Conservation (phyloP, 169 alveolate species). For the Plasmodium coatneyi region DNA sequence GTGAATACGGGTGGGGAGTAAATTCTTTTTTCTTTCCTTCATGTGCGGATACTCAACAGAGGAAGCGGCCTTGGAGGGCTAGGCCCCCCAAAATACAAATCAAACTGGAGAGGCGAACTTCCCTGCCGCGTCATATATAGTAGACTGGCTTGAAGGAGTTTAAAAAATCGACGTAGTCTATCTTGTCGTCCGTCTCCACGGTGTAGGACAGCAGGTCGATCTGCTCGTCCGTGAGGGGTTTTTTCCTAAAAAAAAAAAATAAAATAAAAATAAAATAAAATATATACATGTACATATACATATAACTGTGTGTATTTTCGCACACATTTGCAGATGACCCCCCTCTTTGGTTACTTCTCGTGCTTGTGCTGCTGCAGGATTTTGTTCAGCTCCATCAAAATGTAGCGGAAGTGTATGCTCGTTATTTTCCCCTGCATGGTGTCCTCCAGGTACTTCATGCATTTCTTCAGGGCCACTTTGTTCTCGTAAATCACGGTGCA, state of each 20-base stretch:
- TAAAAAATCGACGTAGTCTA: slow-evolving; percentile 78
- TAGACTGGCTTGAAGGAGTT: slow-evolving; percentile 80
- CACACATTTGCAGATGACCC: not conserved
- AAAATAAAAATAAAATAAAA: not conserved
- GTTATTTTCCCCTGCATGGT: slow-evolving; percentile 76
- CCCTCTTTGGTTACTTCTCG: not conserved
- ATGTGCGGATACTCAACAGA: not conserved
- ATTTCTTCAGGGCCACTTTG: slow-evolving; percentile 71
- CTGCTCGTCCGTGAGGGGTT: slow-evolving; percentile 83
- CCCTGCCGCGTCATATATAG: not conserved
- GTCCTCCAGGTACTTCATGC: slow-evolving; percentile 79
- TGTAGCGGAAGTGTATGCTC: slow-evolving; percentile 74
- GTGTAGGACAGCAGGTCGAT: slow-evolving; percentile 77
- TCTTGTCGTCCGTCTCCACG: slow-evolving; percentile 79
- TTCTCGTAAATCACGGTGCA: slow-evolving; percentile 81
- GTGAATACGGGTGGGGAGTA: not conserved
- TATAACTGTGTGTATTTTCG: not conserved
- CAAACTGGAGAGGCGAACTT: not conserved
- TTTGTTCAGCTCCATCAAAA: slow-evolving; percentile 75
- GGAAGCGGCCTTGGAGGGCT: not conserved
- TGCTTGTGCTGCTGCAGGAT: slow-evolving; percentile 45
- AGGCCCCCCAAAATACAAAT: not conserved
- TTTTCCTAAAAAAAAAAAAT: slow-evolving; percentile 46
- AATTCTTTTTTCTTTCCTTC: not conserved
- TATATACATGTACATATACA: not conserved